A percentile compares a stretch with the other conserved stretches of the same genome.
These are phyloP conservation scores for Solanum chaucha DNA, from an alignment of 257 asterid species.

Conservation along the genomic window DNA sequence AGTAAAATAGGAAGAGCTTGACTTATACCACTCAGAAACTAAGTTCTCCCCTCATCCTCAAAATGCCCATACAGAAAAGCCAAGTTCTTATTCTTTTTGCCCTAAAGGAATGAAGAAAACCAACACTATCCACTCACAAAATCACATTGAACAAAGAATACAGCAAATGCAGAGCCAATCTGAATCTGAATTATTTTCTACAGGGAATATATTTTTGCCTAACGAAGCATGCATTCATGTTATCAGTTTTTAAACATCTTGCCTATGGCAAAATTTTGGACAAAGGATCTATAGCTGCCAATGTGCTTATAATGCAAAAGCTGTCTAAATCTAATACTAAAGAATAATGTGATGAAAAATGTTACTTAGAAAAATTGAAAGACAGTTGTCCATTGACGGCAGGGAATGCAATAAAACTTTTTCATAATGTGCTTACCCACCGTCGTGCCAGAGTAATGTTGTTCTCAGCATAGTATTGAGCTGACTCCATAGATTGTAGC, in stretches of 20 bases:
- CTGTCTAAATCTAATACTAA: background rate
- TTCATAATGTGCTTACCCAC: slow-evolving; percentile 80
- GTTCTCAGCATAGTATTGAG: slow-evolving; percentile 69
- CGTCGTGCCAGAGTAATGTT: slow-evolving; percentile 71
- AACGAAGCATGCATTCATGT: background rate
- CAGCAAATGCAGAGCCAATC: background rate
- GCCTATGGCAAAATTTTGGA: background rate
- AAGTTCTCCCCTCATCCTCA: background rate
- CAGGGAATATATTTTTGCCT: background rate
- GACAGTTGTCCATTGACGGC: background rate
- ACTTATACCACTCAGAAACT: background rate
- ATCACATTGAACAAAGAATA: background rate
- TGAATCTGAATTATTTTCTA: background rate
- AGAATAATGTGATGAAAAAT: background rate
- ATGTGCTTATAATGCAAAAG: background rate
- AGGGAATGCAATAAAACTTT: slow-evolving; percentile 13
- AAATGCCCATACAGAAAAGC: background rate
- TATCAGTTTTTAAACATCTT: background rate
- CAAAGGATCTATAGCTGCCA: background rate
- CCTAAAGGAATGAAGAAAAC: background rate
- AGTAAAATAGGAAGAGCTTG: no score
- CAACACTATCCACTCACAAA: background rate
- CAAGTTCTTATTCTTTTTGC: background rate
- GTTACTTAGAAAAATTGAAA: background rate
- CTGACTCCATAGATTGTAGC: slow-evolving; percentile 89